Percentiles rank a stretch among this genome's conserved stretches.
phyloP scores from a whole-genome alignment of 805 yeast genomes.

The Saccharomycopsis sp. region DNA sequence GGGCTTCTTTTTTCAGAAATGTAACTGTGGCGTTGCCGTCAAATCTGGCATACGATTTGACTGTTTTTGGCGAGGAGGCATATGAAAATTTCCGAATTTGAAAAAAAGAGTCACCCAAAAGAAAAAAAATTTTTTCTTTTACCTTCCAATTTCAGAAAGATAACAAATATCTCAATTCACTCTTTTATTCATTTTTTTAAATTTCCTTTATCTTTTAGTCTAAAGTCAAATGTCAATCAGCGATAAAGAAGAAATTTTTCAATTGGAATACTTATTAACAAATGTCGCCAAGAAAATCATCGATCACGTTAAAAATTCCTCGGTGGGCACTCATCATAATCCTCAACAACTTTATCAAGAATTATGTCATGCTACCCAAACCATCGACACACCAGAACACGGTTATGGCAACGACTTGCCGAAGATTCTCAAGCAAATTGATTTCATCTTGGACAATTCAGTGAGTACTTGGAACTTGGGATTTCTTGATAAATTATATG shows the following conservation, averaged over 20 bases:
- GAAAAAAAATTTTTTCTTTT: not conserved
- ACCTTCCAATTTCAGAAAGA: not conserved
- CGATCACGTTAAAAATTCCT: not conserved
- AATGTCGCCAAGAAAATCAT: not conserved
- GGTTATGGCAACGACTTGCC: not conserved
- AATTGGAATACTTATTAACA: constrained; percentile 4
- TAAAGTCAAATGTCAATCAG: not conserved
- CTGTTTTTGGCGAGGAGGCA: too few relatives aligned
- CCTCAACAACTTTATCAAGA: constrained; percentile 5
- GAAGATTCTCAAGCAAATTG: constrained; percentile 11
- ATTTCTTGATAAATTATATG: constrained; percentile 75
- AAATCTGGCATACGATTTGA: too few relatives aligned
- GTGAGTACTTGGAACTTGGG: constrained; percentile 87
- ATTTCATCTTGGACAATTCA: constrained; percentile 46
- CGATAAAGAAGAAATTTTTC: constrained; percentile 1
- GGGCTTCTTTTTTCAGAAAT: constrained; percentile 27
- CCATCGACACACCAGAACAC: not conserved
- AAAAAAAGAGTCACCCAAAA: too few relatives aligned
- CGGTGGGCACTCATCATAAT: constrained; percentile 4
- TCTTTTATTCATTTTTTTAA: too few relatives aligned
- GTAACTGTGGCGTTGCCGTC: too few relatives aligned
- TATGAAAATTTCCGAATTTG: too few relatives aligned
- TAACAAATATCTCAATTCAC: not conserved
- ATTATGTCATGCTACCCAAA: not conserved
- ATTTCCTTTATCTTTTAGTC: too few relatives aligned